These are phyloP conservation scores for Lasiosphaeris hirsuta DNA, from an alignment of 495 filamentous ascomycete genomes.

Conservation along the genomic window DNA sequence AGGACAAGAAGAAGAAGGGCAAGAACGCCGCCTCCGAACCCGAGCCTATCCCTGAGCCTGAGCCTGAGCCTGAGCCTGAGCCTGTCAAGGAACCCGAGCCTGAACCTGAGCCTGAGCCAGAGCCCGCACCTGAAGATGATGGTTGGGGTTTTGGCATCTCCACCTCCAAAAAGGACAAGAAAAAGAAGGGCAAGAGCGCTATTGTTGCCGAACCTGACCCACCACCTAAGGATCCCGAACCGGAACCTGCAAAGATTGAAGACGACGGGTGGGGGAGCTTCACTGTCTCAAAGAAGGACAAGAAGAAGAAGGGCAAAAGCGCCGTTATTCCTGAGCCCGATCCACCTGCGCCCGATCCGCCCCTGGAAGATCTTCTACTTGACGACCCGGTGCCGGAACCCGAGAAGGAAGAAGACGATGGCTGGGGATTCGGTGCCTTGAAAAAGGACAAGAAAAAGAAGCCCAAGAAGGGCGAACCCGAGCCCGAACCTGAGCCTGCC, in stretches of 20 bases:
- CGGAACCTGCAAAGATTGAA: constrained; percentile 28
- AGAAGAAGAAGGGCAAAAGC: constrained; percentile 23
- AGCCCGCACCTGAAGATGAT: constrained; percentile 14
- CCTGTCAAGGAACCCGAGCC: constrained; percentile 6
- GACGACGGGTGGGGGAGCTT: constrained; percentile 9
- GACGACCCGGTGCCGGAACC: constrained; percentile 11
- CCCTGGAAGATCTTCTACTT: too few relatives aligned
- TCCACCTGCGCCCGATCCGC: background rate
- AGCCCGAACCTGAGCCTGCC: constrained; percentile 15
- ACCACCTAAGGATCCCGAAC: constrained; percentile 17
- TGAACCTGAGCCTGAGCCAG: constrained; percentile 19
- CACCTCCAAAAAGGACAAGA: constrained; percentile 23
- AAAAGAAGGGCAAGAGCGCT: constrained; percentile 21
- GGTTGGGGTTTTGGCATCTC: constrained; percentile 8
- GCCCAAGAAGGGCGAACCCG: constrained; percentile 17
- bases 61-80: constrained; percentile 9
- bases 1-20: constrained; percentile 25
- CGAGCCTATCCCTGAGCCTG: constrained; percentile 7
- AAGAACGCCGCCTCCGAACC: constrained; percentile 13
- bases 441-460: constrained; percentile 10
- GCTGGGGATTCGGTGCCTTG: constrained; percentile 10
- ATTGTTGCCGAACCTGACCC: constrained; percentile 6
- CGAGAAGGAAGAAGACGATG: constrained; percentile 18
- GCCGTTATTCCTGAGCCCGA: background rate
- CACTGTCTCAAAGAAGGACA: constrained; percentile 16